A percentile compares a stretch with the other conserved stretches of the same genome.
Evolutionary conservation across 352 stramenopile genomes (phyloP).

Genomic region (Phytophthora macrochlamydospora): DNA sequence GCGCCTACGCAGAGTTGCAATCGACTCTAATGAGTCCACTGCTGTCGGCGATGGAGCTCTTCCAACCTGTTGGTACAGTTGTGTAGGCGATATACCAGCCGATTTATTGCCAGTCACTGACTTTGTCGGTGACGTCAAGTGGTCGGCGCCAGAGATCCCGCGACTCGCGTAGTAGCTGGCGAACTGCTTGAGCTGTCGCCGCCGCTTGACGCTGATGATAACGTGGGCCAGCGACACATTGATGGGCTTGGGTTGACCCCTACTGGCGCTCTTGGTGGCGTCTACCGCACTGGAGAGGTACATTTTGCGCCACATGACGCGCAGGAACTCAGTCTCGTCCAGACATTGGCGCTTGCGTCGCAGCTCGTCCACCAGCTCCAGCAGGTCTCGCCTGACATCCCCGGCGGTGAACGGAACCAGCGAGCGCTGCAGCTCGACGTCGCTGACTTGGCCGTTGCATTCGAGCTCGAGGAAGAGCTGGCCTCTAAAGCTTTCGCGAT

Average conservation of each 20-base stretch:
- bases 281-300: conserved; percentile 58
- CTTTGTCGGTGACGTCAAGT: conserved; percentile 32
- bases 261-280: conserved; percentile 18
- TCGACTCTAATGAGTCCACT: conserved; percentile 6
- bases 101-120: not conserved
- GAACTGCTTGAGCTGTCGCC: conserved; percentile 69
- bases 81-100: too few species aligned
- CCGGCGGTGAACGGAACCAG: conserved; percentile 66
- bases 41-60: not conserved
- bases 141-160: conserved; percentile 64
- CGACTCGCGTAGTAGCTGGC: conserved; percentile 70
- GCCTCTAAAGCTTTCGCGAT: not conserved
- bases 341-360: conserved; percentile 40
- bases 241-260: conserved; percentile 24
- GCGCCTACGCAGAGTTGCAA: conserved; percentile 21
- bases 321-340: conserved; percentile 68
- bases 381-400: conserved; percentile 56
- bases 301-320: conserved; percentile 68
- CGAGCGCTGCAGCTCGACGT: conserved; percentile 42
- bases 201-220: conserved; percentile 74
- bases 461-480: conserved; percentile 67
- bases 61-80: too few species aligned
- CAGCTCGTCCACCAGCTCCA: conserved; percentile 62
- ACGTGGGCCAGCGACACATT: conserved; percentile 71
- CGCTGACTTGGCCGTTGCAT: conserved; percentile 48